These are phyloP conservation scores for Rhizophagus prolifer DNA, from an alignment of 192 early-diverging fungal genomes.

Conservation along the genomic window DNA sequence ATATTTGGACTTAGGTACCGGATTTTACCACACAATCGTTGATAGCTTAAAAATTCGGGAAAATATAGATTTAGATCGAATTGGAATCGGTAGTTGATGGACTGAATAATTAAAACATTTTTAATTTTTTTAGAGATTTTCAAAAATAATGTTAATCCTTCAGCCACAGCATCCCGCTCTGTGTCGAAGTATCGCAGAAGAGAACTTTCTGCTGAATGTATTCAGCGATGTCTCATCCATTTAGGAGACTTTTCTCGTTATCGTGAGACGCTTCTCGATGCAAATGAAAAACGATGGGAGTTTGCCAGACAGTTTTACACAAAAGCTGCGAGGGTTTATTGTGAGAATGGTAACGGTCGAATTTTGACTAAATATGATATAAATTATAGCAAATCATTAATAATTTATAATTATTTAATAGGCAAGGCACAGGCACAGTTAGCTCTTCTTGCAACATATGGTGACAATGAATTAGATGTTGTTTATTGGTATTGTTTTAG, in stretches of 20 bases:
- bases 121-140: conserved; percentile 31
- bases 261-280: conserved; percentile 37
- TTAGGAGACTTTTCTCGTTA: conserved; percentile 60
- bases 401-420: conserved; percentile 31
- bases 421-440: conserved; percentile 47
- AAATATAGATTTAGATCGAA: conserved; percentile 46
- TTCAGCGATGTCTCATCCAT: conserved; percentile 54
- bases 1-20: conserved; percentile 49
- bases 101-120: background rate
- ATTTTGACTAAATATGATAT: background rate
- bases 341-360: conserved; percentile 12
- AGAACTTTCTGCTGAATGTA: conserved; percentile 40
- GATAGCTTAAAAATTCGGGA: conserved; percentile 45
- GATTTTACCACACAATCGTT: conserved; percentile 56
- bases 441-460: conserved; percentile 42
- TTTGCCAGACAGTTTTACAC: conserved; percentile 16
- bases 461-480: conserved; percentile 42
- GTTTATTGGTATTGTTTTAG: conserved; percentile 50
- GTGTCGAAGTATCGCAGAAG: conserved; percentile 15
- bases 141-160: conserved; percentile 19
- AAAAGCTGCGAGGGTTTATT: conserved; percentile 16
- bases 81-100: conserved; percentile 43
- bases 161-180: conserved; percentile 10
- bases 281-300: conserved; percentile 31
- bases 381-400: background rate